phyloP scores from a whole-genome alignment of 768 basidiomycete species.

The Coprinopsis marcescibilis region DNA sequence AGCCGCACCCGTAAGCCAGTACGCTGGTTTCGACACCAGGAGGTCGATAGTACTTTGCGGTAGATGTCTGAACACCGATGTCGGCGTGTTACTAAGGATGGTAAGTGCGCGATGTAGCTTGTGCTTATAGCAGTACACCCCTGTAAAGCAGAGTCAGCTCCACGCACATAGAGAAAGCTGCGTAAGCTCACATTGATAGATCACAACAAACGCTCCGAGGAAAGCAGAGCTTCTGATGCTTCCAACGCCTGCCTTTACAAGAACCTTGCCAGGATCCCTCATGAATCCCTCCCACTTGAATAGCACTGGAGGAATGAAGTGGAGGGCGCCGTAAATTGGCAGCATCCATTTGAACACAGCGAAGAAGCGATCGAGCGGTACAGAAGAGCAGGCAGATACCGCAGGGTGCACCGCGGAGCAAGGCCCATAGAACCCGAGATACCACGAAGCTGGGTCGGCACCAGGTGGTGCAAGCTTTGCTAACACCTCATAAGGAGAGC shows the following conservation, averaged over 20 bases:
- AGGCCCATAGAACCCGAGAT: slow-evolving; percentile 50
- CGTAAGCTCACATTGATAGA: slow-evolving; percentile 49
- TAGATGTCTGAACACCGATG: slow-evolving; percentile 31
- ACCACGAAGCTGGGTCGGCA: slow-evolving; percentile 16
- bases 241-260: slow-evolving; percentile 60
- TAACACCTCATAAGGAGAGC: neutral
- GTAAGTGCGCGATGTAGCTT: slow-evolving; percentile 47
- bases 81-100: slow-evolving; percentile 21
- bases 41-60: slow-evolving; percentile 47
- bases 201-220: slow-evolving; percentile 73
- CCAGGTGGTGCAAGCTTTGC: neutral
- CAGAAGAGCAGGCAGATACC: slow-evolving; percentile 50
- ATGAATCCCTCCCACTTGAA: slow-evolving; percentile 70
- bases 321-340: slow-evolving; percentile 82
- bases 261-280: slow-evolving; percentile 59
- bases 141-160: slow-evolving; percentile 25
- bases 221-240: slow-evolving; percentile 84
- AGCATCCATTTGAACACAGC: slow-evolving; percentile 81
- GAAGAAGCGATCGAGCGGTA: slow-evolving; percentile 67
- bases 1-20: slow-evolving; percentile 68
- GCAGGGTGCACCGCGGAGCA: slow-evolving; percentile 79
- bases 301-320: slow-evolving; percentile 80
- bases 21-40: slow-evolving; percentile 63
- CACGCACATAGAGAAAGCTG: neutral
- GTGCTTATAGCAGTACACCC: slow-evolving; percentile 62